Evolutionary conservation across 2,329 filamentous ascomycete species (phyloP).

Genomic region (Plenodomus biglobosus): DNA sequence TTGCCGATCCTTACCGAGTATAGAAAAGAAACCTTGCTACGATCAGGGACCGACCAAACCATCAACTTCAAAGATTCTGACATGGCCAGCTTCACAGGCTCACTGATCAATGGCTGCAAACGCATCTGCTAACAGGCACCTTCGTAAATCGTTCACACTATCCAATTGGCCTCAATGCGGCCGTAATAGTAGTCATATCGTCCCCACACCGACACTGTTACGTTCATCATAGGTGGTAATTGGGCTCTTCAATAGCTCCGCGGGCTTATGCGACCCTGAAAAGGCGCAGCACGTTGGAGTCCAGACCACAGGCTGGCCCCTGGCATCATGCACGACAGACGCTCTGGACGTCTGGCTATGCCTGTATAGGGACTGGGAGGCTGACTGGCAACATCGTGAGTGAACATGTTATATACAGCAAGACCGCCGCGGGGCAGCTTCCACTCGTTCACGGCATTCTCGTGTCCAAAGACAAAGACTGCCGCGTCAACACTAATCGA

Average conservation of each 20-base stretch:
- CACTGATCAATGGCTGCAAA: neutral
- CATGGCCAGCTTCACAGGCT: neutral
- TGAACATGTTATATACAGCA: constrained; percentile 1
- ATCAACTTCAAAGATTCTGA: neutral
- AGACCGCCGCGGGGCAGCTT: neutral
- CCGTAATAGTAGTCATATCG: no score
- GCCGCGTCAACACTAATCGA: neutral
- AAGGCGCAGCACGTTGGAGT: constrained; percentile 4
- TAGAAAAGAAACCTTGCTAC: neutral
- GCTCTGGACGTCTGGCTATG: constrained; percentile 6
- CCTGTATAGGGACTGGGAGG: neutral
- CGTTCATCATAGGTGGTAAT: neutral
- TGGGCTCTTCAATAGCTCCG: neutral
- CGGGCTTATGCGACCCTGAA: neutral
- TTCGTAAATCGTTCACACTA: no score
- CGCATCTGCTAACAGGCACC: neutral
- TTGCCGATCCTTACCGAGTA: neutral
- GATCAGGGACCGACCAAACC: neutral
- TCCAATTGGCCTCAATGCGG: neutral
- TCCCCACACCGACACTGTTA: neutral
- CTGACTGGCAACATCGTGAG: constrained; percentile 7
- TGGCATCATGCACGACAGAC: constrained; percentile 5
- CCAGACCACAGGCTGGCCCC: constrained; percentile 8
- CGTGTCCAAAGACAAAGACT: no score
- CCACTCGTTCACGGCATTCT: no score